Conservation (phyloP, 148 eudicot species). For the Rhododendron griersonianum region DNA sequence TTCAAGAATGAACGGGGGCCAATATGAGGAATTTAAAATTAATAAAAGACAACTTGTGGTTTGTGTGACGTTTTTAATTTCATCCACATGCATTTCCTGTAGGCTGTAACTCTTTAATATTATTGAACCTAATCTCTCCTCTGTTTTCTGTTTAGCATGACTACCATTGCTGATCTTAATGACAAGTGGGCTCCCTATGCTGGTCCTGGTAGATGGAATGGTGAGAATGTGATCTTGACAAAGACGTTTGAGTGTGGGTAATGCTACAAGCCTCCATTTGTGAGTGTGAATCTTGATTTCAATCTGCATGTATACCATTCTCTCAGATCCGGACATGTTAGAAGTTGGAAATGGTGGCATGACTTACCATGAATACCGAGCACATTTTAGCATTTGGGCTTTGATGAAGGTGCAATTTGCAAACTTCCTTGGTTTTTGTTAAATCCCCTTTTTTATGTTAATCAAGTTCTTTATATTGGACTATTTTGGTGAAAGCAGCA, state of each 20-base stretch:
- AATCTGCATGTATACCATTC: slow-evolving; percentile 1
- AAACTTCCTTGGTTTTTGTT: neutral
- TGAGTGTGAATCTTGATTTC: neutral
- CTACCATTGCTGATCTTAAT: slow-evolving; percentile 80
- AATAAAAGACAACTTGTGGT: neutral
- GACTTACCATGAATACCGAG: slow-evolving; percentile 74
- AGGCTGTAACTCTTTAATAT: neutral
- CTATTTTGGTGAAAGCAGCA: neutral
- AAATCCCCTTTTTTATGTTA: neutral
- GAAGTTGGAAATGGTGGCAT: slow-evolving; percentile 99
- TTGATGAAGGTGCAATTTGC: slow-evolving; percentile 66
- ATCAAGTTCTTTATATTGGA: neutral
- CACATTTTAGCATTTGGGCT: slow-evolving; percentile 98
- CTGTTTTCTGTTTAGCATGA: slow-evolving; percentile 52
- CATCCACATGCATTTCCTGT: neutral
- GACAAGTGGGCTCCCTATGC: slow-evolving; percentile 97
- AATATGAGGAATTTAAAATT: neutral
- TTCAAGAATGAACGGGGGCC: neutral
- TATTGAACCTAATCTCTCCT: neutral
- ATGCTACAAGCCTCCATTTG: neutral
- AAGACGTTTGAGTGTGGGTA: neutral
- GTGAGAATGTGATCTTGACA: slow-evolving; percentile 35
- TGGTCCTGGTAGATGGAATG: slow-evolving; percentile 99
- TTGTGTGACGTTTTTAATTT: neutral
- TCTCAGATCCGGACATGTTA: slow-evolving; percentile 94